Evolutionary conservation across 306 rosid genomes (phyloP), one percentile per base, ranked within the genome.

Genomic region (Comarum palustre): DNA sequence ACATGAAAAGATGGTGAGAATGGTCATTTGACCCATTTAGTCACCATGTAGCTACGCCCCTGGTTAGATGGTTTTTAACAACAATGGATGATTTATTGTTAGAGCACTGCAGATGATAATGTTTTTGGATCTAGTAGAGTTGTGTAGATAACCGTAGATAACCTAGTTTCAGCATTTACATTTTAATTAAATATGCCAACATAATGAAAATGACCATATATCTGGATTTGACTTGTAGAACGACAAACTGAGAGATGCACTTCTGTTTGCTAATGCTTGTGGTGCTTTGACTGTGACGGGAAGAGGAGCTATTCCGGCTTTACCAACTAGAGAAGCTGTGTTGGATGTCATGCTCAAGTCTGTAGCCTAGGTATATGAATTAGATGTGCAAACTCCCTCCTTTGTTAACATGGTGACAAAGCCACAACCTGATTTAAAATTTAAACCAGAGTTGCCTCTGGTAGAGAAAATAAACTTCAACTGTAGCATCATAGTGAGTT

Each of bases 261-360:
- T 94, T 31, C 57, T 79, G 81, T 94, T 94, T 80, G 97, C 98
- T 6, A 91, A 94, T 75, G 92, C 82, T n/a, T 94, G 97, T 55
- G 98, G 98, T 43, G 96, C 97, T 66, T 77, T 89, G 86, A 94
- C 97, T 2, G 97, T 93, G 84, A 93, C 57, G 2, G 96, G 81
- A 79, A 91, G 98, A 84, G 98, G 97, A n/a, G 98, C 97, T 57
- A 91, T 94, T 79, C 98, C 98, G 19, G 97, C 95, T 75, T 81
- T 94, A 81, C 98, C 98, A 16, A 84, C 86, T 25, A 88, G 83
- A 81, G 96, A 86, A 80, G 89, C 91, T 57, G 97, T 91, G 55
- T 69, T 78, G 71, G 80, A 87, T 66, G 87, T 84, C 76, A 77
- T 89, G 75, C 82, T 89, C 73, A 81, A 87, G 69, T 82, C 81